phyloP scores from a whole-genome alignment of 1,284 basidiomycete species.

The Peniophora sp. region DNA sequence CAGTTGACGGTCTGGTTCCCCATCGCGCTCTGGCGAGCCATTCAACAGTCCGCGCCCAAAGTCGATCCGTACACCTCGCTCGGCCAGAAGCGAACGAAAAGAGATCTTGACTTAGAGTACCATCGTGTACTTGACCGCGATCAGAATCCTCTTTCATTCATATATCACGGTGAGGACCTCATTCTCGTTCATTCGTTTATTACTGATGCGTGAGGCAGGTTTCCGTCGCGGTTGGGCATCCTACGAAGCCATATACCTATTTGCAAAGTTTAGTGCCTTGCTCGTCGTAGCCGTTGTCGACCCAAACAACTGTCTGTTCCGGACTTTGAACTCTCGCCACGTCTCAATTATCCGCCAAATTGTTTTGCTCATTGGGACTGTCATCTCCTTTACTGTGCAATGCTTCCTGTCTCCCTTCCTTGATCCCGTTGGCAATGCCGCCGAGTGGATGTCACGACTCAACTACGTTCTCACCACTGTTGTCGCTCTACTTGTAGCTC shows the following conservation, averaged over 20 bases:
- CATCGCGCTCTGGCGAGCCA: slow-evolving; percentile 48
- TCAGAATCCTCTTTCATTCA: slow-evolving; percentile 61
- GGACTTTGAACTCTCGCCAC: slow-evolving; percentile 37
- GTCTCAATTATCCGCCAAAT: slow-evolving; percentile 58
- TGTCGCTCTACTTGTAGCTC: slow-evolving; percentile 51
- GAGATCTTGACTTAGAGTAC: slow-evolving; percentile 69
- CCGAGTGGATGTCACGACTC: slow-evolving; percentile 65
- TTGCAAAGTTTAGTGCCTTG: slow-evolving; percentile 65
- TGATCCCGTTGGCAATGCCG: slow-evolving; percentile 70
- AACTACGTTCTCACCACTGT: slow-evolving; percentile 63
- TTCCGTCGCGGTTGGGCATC: slow-evolving; percentile 64
- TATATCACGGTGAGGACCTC: slow-evolving; percentile 52
- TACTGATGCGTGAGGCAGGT: slow-evolving; percentile 26
- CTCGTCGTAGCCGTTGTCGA: slow-evolving; percentile 62
- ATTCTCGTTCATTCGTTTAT: slow-evolving; percentile 1
- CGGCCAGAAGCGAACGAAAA: slow-evolving; percentile 47
- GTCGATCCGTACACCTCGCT: slow-evolving; percentile 69
- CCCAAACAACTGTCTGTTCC: slow-evolving; percentile 70
- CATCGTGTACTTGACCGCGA: slow-evolving; percentile 60
- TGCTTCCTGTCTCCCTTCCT: slow-evolving; percentile 59
- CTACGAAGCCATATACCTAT: slow-evolving; percentile 54
- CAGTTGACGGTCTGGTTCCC: slow-evolving; percentile 74
- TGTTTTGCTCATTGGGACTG: slow-evolving; percentile 51
- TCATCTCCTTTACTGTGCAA: slow-evolving; percentile 56
- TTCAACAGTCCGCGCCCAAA: slow-evolving; percentile 51